Conservation (phyloP, 495 filamentous ascomycete species). For the Xylaria scruposa region DNA sequence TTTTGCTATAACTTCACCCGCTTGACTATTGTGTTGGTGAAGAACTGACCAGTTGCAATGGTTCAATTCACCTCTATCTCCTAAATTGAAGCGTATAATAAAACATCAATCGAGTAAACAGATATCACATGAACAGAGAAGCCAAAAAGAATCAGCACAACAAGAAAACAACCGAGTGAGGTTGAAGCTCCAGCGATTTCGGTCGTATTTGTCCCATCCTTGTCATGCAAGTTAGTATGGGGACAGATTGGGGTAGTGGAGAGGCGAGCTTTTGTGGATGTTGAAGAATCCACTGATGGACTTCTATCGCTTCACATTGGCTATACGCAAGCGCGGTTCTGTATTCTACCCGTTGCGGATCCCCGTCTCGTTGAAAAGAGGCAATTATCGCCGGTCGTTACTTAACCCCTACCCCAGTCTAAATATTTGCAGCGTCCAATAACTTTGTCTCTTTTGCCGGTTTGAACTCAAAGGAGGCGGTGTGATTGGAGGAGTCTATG, state of each 20-base stretch:
- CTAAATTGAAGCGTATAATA: not conserved
- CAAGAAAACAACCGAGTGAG: not conserved
- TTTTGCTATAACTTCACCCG: slow-evolving; percentile 23
- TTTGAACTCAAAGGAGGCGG: not conserved
- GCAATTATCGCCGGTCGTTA: not conserved
- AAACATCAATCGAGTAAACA: not conserved
- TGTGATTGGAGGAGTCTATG: not conserved
- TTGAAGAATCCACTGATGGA: not conserved
- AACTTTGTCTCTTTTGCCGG: not conserved
- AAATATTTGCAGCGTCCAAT: not conserved
- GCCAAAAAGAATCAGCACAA: not conserved
- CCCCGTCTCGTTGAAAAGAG: not conserved
- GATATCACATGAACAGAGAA: not conserved
- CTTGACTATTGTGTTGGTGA: not conserved
- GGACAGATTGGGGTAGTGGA: slow-evolving; percentile 19
- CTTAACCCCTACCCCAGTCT: not conserved
- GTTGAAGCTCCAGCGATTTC: slow-evolving; percentile 13
- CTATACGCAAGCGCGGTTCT: not conserved
- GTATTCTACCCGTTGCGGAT: not conserved
- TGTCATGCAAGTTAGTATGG: not conserved
- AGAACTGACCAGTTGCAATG: not conserved
- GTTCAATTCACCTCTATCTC: not conserved
- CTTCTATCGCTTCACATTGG: slow-evolving; percentile 5
- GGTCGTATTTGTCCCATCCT: slow-evolving; percentile 19
- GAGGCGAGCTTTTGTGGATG: slow-evolving; percentile 14